phyloP scores from a whole-genome alignment of 345 rosid species.

The Luvunga scandens region DNA sequence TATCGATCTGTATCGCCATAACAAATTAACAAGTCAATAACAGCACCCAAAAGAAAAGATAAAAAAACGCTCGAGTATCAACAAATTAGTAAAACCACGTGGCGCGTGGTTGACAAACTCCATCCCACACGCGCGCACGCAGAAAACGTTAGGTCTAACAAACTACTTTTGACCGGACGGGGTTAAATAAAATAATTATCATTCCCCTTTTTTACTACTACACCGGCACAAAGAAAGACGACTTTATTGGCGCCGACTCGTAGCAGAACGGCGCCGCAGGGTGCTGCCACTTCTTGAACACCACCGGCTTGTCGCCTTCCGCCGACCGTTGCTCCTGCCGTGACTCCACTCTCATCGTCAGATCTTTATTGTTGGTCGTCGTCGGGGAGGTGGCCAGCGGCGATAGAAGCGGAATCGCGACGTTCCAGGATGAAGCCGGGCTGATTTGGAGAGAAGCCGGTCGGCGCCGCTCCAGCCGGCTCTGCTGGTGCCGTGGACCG shows the following conservation, averaged over 20 bases:
- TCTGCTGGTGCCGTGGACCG: conserved; percentile 32
- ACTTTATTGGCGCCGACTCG: conserved; percentile 44
- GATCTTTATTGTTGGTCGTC: conserved; percentile 2
- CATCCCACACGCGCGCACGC: not conserved
- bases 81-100: conserved; percentile 6
- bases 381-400: conserved; percentile 68
- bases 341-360: conserved; percentile 26
- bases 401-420: conserved; percentile 87
- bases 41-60: not conserved
- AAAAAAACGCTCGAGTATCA: not conserved
- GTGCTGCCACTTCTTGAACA: conserved; percentile 85
- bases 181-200: too few relatives aligned
- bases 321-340: conserved; percentile 31
- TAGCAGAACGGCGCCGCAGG: conserved; percentile 81
- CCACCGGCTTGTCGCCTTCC: conserved; percentile 44
- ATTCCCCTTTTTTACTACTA: conserved; percentile 7
- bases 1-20: not conserved
- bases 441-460: conserved; percentile 69
- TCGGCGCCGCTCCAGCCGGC: conserved; percentile 70
- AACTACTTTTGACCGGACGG: not conserved
- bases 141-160: conserved; percentile 22
- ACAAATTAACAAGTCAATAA: not conserved
- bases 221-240: conserved; percentile 57
- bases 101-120: not conserved
- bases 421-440: conserved; percentile 63